Evolutionary conservation across 2,329 filamentous ascomycete species (phyloP).

Genomic region (Drechslerella dactyloides): DNA sequence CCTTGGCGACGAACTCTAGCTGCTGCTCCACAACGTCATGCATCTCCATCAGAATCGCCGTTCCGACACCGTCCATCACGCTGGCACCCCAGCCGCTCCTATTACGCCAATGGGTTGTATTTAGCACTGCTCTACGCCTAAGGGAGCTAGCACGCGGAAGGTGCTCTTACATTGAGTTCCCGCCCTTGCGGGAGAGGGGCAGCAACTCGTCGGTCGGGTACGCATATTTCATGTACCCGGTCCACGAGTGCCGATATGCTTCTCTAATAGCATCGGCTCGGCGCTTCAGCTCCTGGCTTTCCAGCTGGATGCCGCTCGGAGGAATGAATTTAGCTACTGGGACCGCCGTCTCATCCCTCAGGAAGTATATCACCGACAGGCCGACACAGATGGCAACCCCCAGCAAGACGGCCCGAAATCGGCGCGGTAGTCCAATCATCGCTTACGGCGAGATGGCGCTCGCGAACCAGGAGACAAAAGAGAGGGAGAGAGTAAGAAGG

Average conservation of each 20-base stretch:
- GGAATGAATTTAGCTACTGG: conserved; percentile 19
- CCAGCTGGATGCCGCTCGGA: conserved; percentile 23
- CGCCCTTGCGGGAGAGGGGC: conserved; percentile 70
- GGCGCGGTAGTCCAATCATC: conserved; percentile 31
- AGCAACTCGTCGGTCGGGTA: conserved; percentile 78
- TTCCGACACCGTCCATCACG: conserved; percentile 79
- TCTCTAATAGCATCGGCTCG: conserved; percentile 69
- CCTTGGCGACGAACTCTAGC: conserved; percentile 71
- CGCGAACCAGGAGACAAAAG: neutral
- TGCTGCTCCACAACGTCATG: conserved; percentile 72
- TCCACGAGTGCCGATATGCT: conserved; percentile 74
- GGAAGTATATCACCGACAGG: conserved; percentile 20
- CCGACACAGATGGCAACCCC: conserved; percentile 23
- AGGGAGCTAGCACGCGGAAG: neutral
- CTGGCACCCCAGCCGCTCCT: conserved; percentile 87
- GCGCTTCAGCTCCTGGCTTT: conserved; percentile 2
- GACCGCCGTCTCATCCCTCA: conserved; percentile 1
- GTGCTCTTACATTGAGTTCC: conserved; percentile 70
- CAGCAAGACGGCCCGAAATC: conserved; percentile 21
- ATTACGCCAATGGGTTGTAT: neutral
- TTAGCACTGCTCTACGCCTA: conserved; percentile 4
- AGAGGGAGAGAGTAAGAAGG: neutral
- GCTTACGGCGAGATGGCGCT: neutral
- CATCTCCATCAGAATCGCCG: conserved; percentile 77
- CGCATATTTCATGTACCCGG: conserved; percentile 74